phyloP scores from a whole-genome alignment of 495 filamentous ascomycete genomes.

The Trichocladium uniseriatum region DNA sequence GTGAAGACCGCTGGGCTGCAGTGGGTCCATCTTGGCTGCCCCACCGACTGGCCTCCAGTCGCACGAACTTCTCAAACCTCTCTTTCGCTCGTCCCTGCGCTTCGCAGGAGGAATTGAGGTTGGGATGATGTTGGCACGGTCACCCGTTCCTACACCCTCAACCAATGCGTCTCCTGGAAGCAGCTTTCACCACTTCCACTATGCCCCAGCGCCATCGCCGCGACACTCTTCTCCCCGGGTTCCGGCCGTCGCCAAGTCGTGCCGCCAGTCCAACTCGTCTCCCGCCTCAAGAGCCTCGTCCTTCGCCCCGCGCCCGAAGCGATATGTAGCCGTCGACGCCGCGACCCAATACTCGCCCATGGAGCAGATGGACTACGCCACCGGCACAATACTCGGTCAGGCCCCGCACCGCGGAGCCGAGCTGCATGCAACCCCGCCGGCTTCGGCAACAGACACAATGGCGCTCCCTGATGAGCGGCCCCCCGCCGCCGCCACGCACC shows the following conservation, averaged over 20 bases:
- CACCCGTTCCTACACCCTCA: constrained; percentile 35
- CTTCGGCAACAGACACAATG: constrained; percentile 17
- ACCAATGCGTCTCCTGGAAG: constrained; percentile 38
- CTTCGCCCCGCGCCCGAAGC: constrained; percentile 25
- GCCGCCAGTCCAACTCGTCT: constrained; percentile 34
- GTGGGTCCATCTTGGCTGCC: constrained; percentile 5
- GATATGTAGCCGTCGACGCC: constrained; percentile 45
- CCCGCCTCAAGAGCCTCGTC: constrained; percentile 27
- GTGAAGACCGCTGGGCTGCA: constrained; percentile 6
- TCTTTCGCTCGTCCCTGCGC: constrained; percentile 11
- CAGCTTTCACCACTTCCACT: constrained; percentile 33
- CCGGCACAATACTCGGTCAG: constrained; percentile 28
- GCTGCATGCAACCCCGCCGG: constrained; percentile 17
- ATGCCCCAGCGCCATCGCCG: constrained; percentile 36
- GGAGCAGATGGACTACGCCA: constrained; percentile 34
- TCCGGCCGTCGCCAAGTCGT: constrained; percentile 33
- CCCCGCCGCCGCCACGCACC: constrained; percentile 12
- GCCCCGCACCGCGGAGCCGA: constrained; percentile 13
- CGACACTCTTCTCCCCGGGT: constrained; percentile 37
- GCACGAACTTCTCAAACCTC: constrained; percentile 8
- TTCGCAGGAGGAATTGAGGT: constrained; percentile 21
- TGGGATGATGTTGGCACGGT: constrained; percentile 44
- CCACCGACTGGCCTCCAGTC: constrained; percentile 14
- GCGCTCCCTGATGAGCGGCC: constrained; percentile 14
- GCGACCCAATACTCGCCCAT: constrained; percentile 50